Evolutionary conservation across 2,329 filamentous ascomycete species (phyloP).

Genomic region (Botrytis fabae): DNA sequence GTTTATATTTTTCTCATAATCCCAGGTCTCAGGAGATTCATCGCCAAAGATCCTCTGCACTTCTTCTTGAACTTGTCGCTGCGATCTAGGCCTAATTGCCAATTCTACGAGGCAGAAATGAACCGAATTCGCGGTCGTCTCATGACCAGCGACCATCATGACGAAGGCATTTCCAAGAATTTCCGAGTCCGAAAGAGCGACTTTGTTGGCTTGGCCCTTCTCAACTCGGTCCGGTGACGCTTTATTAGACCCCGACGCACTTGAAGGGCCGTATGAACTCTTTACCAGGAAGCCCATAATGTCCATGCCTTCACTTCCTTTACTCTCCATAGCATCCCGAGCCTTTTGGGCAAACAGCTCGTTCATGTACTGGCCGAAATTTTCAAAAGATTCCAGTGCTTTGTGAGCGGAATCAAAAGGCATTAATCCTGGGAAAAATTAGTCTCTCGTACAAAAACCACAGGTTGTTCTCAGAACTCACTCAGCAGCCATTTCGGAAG

Average conservation of each 20-base stretch:
- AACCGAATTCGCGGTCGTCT: conserved; percentile 74
- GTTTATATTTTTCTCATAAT: conserved; percentile 67
- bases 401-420: conserved; percentile 48
- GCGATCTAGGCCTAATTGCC: conserved; percentile 63
- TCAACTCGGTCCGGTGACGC: conserved; percentile 46
- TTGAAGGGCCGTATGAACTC: conserved; percentile 43
- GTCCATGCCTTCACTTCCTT: conserved; percentile 51
- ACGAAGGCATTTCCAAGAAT: conserved; percentile 73
- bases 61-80: conserved; percentile 67
- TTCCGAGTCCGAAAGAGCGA: conserved; percentile 60
- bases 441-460: conserved; percentile 7
- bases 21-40: conserved; percentile 62
- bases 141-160: conserved; percentile 73
- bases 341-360: conserved; percentile 56
- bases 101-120: conserved; percentile 71
- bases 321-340: conserved; percentile 45
- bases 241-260: conserved; percentile 38
- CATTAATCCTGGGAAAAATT: conserved; percentile 39
- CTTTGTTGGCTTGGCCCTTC: conserved; percentile 54
- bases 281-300: conserved; percentile 54
- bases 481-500: conserved; percentile 52
- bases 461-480: conserved; percentile 35
- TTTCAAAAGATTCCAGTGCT: conserved; percentile 49
- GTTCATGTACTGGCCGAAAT: conserved; percentile 64
- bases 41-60: conserved; percentile 65